Evolutionary conservation across 2,329 filamentous ascomycete species (phyloP), one percentile per base, ranked within the genome.

Genomic region (Metarhizium robertsii): DNA sequence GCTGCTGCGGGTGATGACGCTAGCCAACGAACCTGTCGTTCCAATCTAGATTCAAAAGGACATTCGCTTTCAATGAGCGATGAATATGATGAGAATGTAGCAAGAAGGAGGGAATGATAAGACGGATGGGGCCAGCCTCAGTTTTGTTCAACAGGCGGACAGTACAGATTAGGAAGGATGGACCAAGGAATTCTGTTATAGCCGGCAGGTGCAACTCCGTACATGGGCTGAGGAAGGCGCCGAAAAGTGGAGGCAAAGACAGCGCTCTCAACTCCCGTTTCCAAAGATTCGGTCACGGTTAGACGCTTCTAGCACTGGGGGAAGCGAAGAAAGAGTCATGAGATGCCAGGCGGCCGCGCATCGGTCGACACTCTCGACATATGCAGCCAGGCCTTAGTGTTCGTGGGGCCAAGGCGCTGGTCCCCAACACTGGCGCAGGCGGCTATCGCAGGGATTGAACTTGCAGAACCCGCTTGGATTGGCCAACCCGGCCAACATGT

Each of bases 401-500:
- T 18, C 49, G 34, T 51, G 49, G 49, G 49, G 32, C 49, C 8
- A 40, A 11, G 16, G 49, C 49, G 43, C n/a, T 46, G 6, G 43
- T 46, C 18, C 18, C 3, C 8, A 25, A 51, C 4, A n/a, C 18
- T 40, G 30, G 49, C 49, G 49, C n/a, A 40, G 25, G 5, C 49
- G 49, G 51, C 38, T 34, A 43, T 53, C 52, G 42, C 52, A 53
- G 52, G 46, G 47, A 34, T 52, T 29, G 16, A 20, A 29, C 5
- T 42, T 8, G 18, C 7, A 36, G 18, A 43, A n/a, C 29, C 25
- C 11, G 4, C 30, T 32, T 8, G 25, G 49, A 47, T 55, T 51
- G 50, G 52, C 52, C 40, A 53, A 20, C 51, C n/a, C 57, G 54
- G 52, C 51, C 53, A 47, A 54, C 58, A 61, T 68, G 69, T 71